Percentiles rank a stretch among this genome's conserved stretches.
Conservation (phyloP, 169 alveolate genomes). For the Babesia bigemina region DNA sequence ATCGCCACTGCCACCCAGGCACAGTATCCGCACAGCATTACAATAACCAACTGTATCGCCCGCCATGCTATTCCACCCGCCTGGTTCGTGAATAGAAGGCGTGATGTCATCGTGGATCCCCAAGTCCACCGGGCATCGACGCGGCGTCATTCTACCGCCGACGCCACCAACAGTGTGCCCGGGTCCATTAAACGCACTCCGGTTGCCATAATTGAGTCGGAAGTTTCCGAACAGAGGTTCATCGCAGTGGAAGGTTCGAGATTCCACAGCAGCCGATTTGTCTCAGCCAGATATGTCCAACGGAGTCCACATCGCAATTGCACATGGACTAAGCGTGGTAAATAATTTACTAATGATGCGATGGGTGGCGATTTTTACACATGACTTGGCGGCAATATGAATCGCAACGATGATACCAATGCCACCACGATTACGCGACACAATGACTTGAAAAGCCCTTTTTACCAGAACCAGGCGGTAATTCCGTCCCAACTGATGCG, state of each 20-base stretch:
- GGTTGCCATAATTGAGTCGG: background rate
- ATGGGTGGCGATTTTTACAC: background rate
- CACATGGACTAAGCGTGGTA: background rate
- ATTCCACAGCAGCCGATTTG: background rate
- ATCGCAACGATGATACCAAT: background rate
- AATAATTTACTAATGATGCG: background rate
- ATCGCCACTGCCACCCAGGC: too few relatives aligned
- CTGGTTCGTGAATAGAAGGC: too few relatives aligned
- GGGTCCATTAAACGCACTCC: background rate
- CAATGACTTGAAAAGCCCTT: background rate
- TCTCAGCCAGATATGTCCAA: background rate
- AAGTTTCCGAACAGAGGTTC: background rate
- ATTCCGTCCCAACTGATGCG: background rate
- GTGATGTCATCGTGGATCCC: conserved; percentile 8
- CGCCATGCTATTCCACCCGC: too few relatives aligned
- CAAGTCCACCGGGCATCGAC: background rate
- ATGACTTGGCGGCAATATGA: background rate
- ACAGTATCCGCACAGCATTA: too few relatives aligned
- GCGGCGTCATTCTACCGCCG: conserved; percentile 3
- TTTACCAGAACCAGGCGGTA: too few relatives aligned
- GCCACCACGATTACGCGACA: background rate
- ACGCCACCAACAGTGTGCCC: background rate
- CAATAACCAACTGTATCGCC: too few relatives aligned
- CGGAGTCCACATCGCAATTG: background rate
- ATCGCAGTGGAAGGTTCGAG: background rate